Percentiles rank a stretch among this genome's conserved stretches.
These are phyloP conservation scores for Schwanniomyces sp. DNA, from an alignment of 805 yeast genomes.

Conservation along the genomic window DNA sequence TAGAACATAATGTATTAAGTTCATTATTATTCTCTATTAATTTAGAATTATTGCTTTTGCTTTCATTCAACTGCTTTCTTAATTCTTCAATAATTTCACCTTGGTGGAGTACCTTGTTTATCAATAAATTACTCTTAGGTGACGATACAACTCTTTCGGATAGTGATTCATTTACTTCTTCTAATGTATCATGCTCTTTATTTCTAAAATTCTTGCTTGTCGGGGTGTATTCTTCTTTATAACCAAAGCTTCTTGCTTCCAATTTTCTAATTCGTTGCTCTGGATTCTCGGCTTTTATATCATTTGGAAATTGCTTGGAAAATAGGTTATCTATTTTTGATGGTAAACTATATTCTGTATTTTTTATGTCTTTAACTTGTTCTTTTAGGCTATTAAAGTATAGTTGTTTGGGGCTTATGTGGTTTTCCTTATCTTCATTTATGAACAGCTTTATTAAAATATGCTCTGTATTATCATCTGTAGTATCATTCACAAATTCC, in stretches of 20 bases:
- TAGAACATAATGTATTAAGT: not conserved
- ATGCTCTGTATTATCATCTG: conserved; percentile 7
- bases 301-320: not conserved
- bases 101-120: conserved; percentile 7
- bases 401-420: not conserved
- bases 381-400: conserved; percentile 20
- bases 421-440: conserved; percentile 4
- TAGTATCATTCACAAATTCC: conserved; percentile 8
- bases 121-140: conserved; percentile 4
- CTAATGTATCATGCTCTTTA: not conserved
- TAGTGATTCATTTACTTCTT: not conserved
- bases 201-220: not conserved
- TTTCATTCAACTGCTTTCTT: not conserved
- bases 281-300: not conserved
- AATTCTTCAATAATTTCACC: conserved; percentile 5
- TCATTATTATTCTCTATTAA: conserved; percentile 1
- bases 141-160: not conserved
- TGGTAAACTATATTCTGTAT: conserved; percentile 20
- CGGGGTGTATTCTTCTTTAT: not conserved
- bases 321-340: not conserved
- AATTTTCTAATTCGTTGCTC: not conserved
- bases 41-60: not conserved
- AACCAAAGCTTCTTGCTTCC: not conserved
- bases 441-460: conserved; percentile 6
- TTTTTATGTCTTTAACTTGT: conserved; percentile 20